Evolutionary conservation across 176 grass and related monocot species (phyloP).

Genomic region (Aegilops longissima): DNA sequence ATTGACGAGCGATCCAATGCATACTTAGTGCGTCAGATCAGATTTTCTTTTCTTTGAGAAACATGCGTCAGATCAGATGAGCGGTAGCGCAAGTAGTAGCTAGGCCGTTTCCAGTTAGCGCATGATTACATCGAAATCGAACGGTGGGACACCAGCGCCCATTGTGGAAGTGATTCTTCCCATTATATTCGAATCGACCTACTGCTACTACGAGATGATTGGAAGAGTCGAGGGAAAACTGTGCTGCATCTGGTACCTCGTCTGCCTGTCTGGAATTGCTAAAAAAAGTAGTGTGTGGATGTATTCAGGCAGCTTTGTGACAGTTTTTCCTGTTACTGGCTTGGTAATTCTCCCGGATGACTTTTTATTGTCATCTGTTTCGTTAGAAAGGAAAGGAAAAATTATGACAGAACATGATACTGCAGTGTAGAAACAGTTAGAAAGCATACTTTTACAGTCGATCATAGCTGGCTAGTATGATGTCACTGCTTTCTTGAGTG

Average conservation of each 20-base stretch:
- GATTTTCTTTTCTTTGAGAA: too few relatives aligned
- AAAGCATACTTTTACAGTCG: too few relatives aligned
- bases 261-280: background rate
- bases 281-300: background rate
- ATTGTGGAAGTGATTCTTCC: conserved; percentile 22
- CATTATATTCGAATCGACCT: conserved; percentile 15
- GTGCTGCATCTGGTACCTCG: background rate
- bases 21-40: background rate
- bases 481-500: background rate
- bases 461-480: background rate
- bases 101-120: background rate
- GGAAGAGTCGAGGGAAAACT: conserved; percentile 22
- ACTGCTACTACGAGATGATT: background rate
- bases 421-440: too few relatives aligned
- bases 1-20: background rate
- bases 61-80: background rate
- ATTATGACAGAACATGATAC: background rate
- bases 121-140: conserved; percentile 12
- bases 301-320: background rate
- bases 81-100: background rate
- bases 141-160: background rate
- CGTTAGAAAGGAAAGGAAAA: too few relatives aligned
- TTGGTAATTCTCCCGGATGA: background rate
- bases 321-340: background rate
- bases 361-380: too few relatives aligned